Percentiles rank a stretch among this genome's conserved stretches.
Conservation (phyloP, 306 rosid species). For the Rosa rugosa region DNA sequence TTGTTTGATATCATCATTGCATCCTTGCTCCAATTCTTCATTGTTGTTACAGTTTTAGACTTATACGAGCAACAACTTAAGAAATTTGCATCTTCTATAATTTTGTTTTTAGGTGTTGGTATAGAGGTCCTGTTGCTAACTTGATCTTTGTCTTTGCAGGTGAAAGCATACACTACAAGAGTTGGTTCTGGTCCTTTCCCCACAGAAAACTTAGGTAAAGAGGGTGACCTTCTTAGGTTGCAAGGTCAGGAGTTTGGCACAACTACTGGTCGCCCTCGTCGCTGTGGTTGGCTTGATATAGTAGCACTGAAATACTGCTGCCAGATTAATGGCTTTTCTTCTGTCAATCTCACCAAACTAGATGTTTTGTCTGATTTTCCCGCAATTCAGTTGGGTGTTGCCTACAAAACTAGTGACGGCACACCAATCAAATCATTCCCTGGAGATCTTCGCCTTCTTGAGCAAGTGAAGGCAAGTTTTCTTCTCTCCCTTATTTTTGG, state of each 20-base stretch:
- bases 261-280: slow-evolving; percentile 95
- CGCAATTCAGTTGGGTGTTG: slow-evolving; percentile 73
- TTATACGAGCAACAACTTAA: not conserved
- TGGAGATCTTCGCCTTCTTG: slow-evolving; percentile 78
- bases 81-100: not conserved
- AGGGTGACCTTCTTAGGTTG: slow-evolving; percentile 83
- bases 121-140: slow-evolving; percentile 24
- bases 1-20: not conserved
- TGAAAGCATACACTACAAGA: slow-evolving; percentile 93
- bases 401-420: slow-evolving; percentile 66
- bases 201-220: slow-evolving; percentile 76
- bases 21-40: not conserved
- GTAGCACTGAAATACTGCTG: slow-evolving; percentile 72
- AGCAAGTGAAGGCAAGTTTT: slow-evolving; percentile 67
- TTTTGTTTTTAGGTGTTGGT: not conserved
- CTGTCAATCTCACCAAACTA: slow-evolving; percentile 89
- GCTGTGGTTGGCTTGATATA: slow-evolving; percentile 97
- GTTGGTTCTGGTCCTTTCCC: slow-evolving; percentile 99
- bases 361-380: slow-evolving; percentile 82
- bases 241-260: slow-evolving; percentile 99
- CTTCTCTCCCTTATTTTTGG: not conserved
- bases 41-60: not conserved
- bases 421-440: slow-evolving; percentile 74
- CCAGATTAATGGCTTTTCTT: slow-evolving; percentile 85
- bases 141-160: slow-evolving; percentile 54